Percentiles rank a stretch among this genome's conserved stretches.
phyloP scores from a whole-genome alignment of 192 early-diverging fungal species.

The Backusella mclennaniae region DNA sequence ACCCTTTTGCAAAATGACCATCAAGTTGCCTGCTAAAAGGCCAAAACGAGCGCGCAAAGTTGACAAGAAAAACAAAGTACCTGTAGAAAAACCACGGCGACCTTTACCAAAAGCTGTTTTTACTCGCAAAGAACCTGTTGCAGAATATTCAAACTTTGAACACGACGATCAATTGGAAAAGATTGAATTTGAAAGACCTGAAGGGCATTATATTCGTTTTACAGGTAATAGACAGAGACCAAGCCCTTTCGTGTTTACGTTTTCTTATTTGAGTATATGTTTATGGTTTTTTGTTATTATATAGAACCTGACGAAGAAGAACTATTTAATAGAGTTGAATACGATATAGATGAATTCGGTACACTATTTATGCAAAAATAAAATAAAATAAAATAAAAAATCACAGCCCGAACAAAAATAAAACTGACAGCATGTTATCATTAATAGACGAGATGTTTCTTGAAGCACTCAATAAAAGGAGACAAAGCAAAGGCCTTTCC shows the following conservation, averaged over 20 bases:
- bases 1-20: no score
- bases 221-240: constrained; percentile 37
- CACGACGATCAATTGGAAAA: neutral
- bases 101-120: no score
- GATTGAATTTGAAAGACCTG: constrained; percentile 44
- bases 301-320: constrained; percentile 57
- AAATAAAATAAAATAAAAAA: neutral
- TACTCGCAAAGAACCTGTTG: no score
- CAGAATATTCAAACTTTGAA: neutral
- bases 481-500: constrained; percentile 49
- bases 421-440: neutral
- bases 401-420: neutral
- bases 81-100: no score
- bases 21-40: no score
- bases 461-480: constrained; percentile 60
- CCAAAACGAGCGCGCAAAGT: no score
- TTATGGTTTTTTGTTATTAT: neutral
- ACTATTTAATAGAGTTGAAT: constrained; percentile 74
- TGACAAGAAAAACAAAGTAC: no score
- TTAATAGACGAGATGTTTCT: constrained; percentile 73
- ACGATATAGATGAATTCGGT: constrained; percentile 98
- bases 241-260: no score
- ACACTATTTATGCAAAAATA: constrained; percentile 3
- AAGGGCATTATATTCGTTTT: constrained; percentile 71
- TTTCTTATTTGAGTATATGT: no score